Evolutionary conservation across 768 basidiomycete species (phyloP), one percentile per base, ranked within the genome.

Genomic region (Amanita muscaria): DNA sequence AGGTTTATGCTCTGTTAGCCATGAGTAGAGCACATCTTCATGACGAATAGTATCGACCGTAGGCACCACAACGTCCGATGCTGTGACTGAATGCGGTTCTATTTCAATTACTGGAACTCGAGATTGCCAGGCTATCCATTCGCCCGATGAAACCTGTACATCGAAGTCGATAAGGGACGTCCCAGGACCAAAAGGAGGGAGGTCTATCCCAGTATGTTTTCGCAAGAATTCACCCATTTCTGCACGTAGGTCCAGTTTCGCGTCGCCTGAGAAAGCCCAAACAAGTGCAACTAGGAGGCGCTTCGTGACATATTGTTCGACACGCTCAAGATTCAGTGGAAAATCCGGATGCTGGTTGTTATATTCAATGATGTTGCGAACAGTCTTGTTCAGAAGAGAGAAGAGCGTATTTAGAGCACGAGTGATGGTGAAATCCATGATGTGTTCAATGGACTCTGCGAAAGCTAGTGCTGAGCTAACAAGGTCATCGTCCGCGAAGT

Each of bases 21-120:
- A 98, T 1, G 94, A 97, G 61, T 99, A 98, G 5, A 99, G 69
- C 18, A 99, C 91, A 59, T 98, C 94, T 61, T 99, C 96, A 60
- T 99, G 96, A 34, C 96, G 88, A 19, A 97, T 86, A 3, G 96
- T 99, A 56, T 99, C 96, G 72, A 98, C 83, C 3, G 96, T 99
- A 2, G 96, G 96, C 25, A 99, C 91, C 53, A 99, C 96, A 4
- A 97, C 80, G 58, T 99, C 96, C 7, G 96, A 79, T 5, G 94
- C 88, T 3, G 92, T 94, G 51, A 99, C 90, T 1, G 88, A 80
- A 56, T 98, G 96, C 0, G 96, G 83, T 56, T 99, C 96, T 49
- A 99, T 92, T 58, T 99, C 96, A 51, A 99, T 89, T 29, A 80
- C 79, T 0, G 96, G 96, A 0, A 99, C 96, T 51, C 83, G 76